Conservation (phyloP, 2,329 filamentous ascomycete species). For the Beauveria bassiana region DNA sequence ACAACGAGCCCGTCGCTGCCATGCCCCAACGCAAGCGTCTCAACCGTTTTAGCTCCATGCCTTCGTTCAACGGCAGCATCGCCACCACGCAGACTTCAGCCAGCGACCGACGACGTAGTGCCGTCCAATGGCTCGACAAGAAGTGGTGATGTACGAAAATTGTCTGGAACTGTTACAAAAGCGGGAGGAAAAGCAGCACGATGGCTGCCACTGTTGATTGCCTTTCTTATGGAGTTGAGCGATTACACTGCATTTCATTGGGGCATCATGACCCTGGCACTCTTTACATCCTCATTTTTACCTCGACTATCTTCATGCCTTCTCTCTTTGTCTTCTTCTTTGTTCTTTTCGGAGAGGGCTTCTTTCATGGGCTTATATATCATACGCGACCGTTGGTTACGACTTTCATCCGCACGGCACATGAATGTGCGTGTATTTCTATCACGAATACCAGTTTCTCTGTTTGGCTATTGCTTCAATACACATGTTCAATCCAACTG, state of each 20-base stretch:
- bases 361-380: constrained; percentile 2
- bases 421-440: constrained; percentile 8
- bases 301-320: background rate
- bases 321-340: background rate
- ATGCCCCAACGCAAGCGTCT: constrained; percentile 39
- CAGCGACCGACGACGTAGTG: constrained; percentile 8
- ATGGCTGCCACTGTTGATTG: background rate
- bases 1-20: constrained; percentile 14
- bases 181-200: background rate
- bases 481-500: background rate
- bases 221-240: constrained; percentile 8
- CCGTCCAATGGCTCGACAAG: constrained; percentile 9
- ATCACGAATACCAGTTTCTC: constrained; percentile 10
- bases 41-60: constrained; percentile 49
- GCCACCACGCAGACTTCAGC: background rate
- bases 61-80: constrained; percentile 37
- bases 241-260: constrained; percentile 4
- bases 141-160: background rate
- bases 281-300: constrained; percentile 1
- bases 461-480: constrained; percentile 10
- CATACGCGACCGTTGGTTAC: constrained; percentile 6
- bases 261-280: background rate
- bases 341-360: background rate
- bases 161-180: background rate
- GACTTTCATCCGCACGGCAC: constrained; percentile 1